Evolutionary conservation across 768 basidiomycete species (phyloP), one percentile per base, ranked within the genome.

Genomic region (Mycena galopus): DNA sequence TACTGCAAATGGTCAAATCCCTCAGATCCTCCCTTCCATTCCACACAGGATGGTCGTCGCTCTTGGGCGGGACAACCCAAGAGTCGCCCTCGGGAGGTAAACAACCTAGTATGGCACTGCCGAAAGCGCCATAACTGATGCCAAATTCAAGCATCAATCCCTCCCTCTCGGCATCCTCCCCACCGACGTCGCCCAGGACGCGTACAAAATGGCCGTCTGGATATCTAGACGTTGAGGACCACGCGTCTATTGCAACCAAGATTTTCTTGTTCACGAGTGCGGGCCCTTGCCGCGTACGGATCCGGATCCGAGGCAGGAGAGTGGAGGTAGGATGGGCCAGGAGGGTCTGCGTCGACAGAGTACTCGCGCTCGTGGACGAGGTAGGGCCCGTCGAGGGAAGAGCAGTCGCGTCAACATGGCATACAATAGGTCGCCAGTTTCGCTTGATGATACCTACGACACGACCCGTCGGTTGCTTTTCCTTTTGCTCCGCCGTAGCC

Each of bases 181-280:
- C 94, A 77, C 96, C 97, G 0, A 92, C 95, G 23, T 75, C 91
- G 3, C 98, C 98, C 1, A 99, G 87, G 0, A 96, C 91, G 50
- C 97, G 91, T 25, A 99, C 97, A 73, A 99, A 96, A 79, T 99
- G 98, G 0, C 98, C 98, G 77, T 98, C 97, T 0, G 98, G 98
- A 78, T 98, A 98, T 23, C 96, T 89, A 1, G 94, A 96, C 12
- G 91, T 93, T 7, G 85, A 83, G 30, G 94, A 92, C 98, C 98
- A 99, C 50, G 92, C 86, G 79, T 99, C 98, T 76, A 99, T 95
- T 3, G 95, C 93, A 51, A 99, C 96, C 29, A 99, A 90, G 75
- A 99, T 97, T 81, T 99, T 99, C 80, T 99, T 97, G 42, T 92
- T 91, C 21, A 98, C 81, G 19, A 99, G 90, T 2, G 89, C 81